phyloP scores from a whole-genome alignment of 2,329 filamentous ascomycete species.

The Xylaria sp. region DNA sequence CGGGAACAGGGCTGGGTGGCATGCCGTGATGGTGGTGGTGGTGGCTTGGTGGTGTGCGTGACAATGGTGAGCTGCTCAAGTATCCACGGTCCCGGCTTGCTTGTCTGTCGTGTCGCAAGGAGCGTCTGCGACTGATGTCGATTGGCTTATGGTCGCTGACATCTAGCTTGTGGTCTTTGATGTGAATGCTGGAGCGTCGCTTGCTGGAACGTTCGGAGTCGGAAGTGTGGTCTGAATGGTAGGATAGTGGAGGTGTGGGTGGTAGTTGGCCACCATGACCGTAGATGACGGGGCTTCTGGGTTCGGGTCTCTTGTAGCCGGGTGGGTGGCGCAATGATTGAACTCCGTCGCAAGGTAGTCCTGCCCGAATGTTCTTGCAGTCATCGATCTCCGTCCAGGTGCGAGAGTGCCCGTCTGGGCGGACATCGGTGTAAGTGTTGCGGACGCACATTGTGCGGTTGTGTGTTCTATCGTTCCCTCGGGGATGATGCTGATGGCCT shows the following conservation, averaged over 20 bases:
- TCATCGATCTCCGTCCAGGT: slow-evolving; percentile 33
- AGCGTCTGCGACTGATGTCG: slow-evolving; percentile 32
- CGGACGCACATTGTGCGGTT: slow-evolving; percentile 46
- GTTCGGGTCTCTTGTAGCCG: slow-evolving; percentile 33
- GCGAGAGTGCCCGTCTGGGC: slow-evolving; percentile 40
- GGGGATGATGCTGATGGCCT: slow-evolving; percentile 25
- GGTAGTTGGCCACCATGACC: slow-evolving; percentile 34
- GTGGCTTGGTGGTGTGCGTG: slow-evolving; percentile 42
- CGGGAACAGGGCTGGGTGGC: slow-evolving; percentile 35
- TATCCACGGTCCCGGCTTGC: slow-evolving; percentile 41
- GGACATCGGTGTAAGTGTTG: slow-evolving; percentile 42
- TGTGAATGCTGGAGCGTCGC: slow-evolving; percentile 34
- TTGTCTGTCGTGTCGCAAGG: slow-evolving; percentile 25
- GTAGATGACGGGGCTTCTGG: slow-evolving; percentile 29
- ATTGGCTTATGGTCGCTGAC: slow-evolving; percentile 35
- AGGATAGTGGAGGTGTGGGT: slow-evolving; percentile 37
- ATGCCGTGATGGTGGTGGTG: slow-evolving; percentile 38
- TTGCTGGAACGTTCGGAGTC: slow-evolving; percentile 31
- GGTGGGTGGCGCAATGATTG: slow-evolving; percentile 39
- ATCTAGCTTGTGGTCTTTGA: slow-evolving; percentile 34
- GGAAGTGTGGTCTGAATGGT: slow-evolving; percentile 30
- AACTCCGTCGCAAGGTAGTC: slow-evolving; percentile 39
- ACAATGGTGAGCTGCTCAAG: slow-evolving; percentile 41
- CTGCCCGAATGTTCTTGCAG: slow-evolving; percentile 38
- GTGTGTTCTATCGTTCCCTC: slow-evolving; percentile 24